Evolutionary conservation across 75 land plant genomes (phyloP).

Genomic region (Cupressus sempervirens): DNA sequence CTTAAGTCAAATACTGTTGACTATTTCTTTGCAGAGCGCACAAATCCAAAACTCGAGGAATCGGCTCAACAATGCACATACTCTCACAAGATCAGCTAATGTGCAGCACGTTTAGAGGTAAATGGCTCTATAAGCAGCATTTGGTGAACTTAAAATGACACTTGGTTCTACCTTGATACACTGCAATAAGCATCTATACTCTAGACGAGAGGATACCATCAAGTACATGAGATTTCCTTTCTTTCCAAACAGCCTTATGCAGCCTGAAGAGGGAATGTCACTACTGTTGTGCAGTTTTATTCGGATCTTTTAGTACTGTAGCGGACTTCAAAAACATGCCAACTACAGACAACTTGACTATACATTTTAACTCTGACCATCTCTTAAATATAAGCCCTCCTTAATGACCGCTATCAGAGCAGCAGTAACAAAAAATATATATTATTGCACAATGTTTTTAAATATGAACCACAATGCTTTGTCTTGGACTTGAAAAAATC

Average conservation of each 20-base stretch:
- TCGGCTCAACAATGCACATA: background rate
- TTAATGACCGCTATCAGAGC: background rate
- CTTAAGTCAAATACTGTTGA: background rate
- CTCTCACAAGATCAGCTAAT: background rate
- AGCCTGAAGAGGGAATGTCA: background rate
- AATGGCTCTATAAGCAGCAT: background rate
- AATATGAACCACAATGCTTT: no score
- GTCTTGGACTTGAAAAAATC: no score
- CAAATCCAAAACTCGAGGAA: background rate
- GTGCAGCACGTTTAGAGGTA: background rate
- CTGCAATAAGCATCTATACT: background rate
- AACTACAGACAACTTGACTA: no score
- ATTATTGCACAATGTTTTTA: no score
- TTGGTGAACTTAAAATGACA: background rate
- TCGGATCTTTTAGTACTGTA: background rate
- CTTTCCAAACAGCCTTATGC: background rate
- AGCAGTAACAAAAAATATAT: background rate
- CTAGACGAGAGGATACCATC: background rate
- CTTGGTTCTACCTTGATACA: background rate
- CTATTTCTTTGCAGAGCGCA: background rate
- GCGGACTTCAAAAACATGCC: background rate
- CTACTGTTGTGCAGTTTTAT: background rate
- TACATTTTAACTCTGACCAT: background rate
- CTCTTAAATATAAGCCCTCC: no score
- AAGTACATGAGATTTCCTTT: background rate